Evolutionary conservation across 1,284 basidiomycete genomes (phyloP), one percentile per base, ranked within the genome.

Genomic region (Filobasidium uniguttulatum): DNA sequence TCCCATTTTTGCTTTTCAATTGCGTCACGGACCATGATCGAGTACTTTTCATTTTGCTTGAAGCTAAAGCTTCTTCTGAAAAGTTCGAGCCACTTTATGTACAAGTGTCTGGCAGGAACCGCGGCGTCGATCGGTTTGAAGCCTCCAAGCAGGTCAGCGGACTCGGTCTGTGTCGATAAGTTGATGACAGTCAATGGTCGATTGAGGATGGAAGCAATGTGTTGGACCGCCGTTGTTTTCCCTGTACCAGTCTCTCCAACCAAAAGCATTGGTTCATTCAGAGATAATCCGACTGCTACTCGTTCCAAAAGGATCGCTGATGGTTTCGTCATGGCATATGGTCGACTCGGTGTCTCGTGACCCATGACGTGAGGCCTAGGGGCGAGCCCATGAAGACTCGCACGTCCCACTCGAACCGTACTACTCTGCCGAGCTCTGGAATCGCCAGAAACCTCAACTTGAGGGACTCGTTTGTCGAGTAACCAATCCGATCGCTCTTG

Each of bases 161-260:
- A 85, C 66, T 98, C 94, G 1, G 91, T 96, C 70, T 99, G 94
- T 61, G 94, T 91, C 1, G 89, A 94, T 61, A 98, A 68, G 63
- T 99, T 99, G 56, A 98, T 77, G 0, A 88, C 88, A 36, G 88
- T 77, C 36, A 98, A 75, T 0, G 82, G 80, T 31, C 80, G 79
- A 15, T 77, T 77, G 26, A 94, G 75, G n/a, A 86, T 69, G 3
- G 80, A 75, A 17, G 94, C 85, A 20, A 98, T 76, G 59, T 94
- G 81, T 20, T 90, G 87, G 17, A 98, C 79, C 2, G 82, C 77
- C 38, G 90, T 94, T 2, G 94, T 99, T 71, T 99, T 99, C 31
- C 94, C 94, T 1, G 94, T 99, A 36, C 94, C 94, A 0, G 94
- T 99, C 72, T 99, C 94, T 49, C 94, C 94, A 0, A 93, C 91